Conservation (phyloP, 305 asterid genomes). For the Andrographis paniculata region DNA sequence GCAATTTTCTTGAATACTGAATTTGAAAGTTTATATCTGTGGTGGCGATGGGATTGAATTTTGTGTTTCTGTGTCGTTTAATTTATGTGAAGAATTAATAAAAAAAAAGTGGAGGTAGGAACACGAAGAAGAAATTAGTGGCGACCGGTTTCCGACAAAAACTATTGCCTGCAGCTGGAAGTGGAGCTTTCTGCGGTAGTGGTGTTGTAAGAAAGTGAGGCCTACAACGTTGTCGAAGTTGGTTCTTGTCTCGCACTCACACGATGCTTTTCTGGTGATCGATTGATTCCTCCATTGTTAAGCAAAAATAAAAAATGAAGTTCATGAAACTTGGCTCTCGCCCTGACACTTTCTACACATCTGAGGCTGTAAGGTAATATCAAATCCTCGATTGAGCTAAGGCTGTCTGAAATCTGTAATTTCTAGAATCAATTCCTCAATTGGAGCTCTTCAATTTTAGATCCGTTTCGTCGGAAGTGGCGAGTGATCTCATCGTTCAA, state of each 20-base stretch:
- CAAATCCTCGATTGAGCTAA: not conserved
- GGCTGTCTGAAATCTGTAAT: no score
- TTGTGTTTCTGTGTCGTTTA: no score
- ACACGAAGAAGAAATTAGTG: not conserved
- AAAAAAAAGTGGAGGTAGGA: not conserved
- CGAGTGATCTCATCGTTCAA: constrained; percentile 64
- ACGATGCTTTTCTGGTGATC: not conserved
- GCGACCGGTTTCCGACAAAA: constrained; percentile 1
- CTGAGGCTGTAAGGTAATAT: constrained; percentile 43
- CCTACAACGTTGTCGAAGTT: not conserved
- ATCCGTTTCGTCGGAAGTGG: constrained; percentile 63
- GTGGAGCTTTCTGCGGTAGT: constrained; percentile 2
- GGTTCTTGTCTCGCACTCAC: not conserved
- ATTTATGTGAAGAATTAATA: no score
- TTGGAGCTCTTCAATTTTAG: constrained; percentile 29
- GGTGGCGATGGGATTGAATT: no score
- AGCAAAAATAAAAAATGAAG: constrained; percentile 33
- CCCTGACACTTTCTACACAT: constrained; percentile 52
- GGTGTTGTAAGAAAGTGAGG: not conserved
- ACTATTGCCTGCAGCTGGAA: not conserved
- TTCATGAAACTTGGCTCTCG: constrained; percentile 66
- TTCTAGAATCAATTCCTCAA: no score
- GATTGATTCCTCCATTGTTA: not conserved
- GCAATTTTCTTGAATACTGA: no score
- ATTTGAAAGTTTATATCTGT: no score